phyloP scores from a whole-genome alignment of 2,329 filamentous ascomycete species.

The Ophiostoma angusticollis region DNA sequence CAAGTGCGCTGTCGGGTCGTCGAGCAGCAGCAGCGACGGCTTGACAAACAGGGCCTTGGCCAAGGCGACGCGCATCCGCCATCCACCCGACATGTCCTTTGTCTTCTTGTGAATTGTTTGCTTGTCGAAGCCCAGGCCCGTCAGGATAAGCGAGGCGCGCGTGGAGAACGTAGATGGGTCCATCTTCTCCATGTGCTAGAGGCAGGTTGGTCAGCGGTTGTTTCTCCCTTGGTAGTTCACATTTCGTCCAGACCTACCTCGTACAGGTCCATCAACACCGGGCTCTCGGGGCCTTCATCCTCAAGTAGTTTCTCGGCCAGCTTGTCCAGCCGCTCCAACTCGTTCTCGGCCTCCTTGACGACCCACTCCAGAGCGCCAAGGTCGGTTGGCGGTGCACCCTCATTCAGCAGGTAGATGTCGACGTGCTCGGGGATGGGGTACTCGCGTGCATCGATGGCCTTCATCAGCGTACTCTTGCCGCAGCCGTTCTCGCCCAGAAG shows the following conservation, averaged over 20 bases:
- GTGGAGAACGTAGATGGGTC: conserved; percentile 95
- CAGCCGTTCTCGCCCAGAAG: conserved; percentile 97
- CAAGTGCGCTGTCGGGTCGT: conserved; percentile 97
- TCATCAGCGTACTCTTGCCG: conserved; percentile 95
- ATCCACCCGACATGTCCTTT: conserved; percentile 99
- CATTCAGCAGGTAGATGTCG: conserved; percentile 96
- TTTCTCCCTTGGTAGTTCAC: too few relatives aligned
- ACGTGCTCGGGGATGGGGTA: conserved; percentile 92
- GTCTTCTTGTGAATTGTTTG: conserved; percentile 96
- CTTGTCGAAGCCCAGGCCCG: conserved; percentile 99
- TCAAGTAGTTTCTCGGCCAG: conserved; percentile 84
- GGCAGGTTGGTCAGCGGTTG: too few relatives aligned
- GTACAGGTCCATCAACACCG: conserved; percentile 84
- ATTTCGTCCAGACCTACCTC: too few relatives aligned
- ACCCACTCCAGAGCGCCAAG: conserved; percentile 95
- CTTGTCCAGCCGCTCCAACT: conserved; percentile 81
- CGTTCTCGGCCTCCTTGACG: conserved; percentile 82
- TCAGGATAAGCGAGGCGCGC: conserved; percentile 89
- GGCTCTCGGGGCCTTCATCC: conserved; percentile 81
- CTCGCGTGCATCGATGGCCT: conserved; percentile 85
- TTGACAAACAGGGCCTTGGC: conserved; percentile 98
- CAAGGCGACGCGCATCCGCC: conserved; percentile 98
- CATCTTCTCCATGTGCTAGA: conserved; percentile 93
- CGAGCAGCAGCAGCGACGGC: conserved; percentile 86
- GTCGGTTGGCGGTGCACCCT: conserved; percentile 82